Evolutionary conservation across 1,284 basidiomycete species (phyloP).

Genomic region (Rhodotorula sp.): DNA sequence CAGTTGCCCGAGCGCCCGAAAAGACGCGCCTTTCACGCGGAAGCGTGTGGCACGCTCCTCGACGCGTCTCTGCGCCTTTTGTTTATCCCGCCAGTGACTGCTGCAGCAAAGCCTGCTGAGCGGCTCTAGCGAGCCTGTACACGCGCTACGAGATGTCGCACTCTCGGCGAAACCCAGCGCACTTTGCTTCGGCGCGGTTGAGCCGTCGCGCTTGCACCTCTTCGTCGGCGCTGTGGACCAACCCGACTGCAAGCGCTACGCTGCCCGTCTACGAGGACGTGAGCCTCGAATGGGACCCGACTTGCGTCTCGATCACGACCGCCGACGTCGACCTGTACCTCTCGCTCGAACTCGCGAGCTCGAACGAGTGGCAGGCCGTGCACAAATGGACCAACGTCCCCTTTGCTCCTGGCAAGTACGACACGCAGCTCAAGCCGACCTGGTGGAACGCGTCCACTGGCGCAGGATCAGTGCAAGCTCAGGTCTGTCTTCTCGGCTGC

Average conservation of each 20-base stretch:
- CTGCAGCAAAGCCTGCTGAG: too few relatives aligned
- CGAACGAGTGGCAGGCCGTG: constrained; percentile 17
- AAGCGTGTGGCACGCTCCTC: neutral
- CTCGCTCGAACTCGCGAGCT: constrained; percentile 16
- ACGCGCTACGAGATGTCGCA: neutral
- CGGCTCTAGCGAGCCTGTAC: neutral
- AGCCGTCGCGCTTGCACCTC: constrained; percentile 14
- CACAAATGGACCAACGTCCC: constrained; percentile 33
- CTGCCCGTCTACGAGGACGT: constrained; percentile 32
- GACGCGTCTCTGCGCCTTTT: neutral
- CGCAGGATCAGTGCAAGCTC: constrained; percentile 30
- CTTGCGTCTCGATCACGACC: constrained; percentile 14
- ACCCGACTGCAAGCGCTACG: constrained; percentile 12
- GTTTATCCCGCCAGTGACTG: neutral
- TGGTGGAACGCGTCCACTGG: constrained; percentile 41
- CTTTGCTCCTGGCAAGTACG: constrained; percentile 17
- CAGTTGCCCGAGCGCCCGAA: too few relatives aligned
- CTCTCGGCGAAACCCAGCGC: neutral
- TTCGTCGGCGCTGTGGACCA: constrained; percentile 23
- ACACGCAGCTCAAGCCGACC: constrained; percentile 32
- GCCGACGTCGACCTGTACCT: constrained; percentile 36
- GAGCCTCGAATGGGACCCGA: constrained; percentile 26
- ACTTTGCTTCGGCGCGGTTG: neutral
- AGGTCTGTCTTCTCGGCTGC: constrained; percentile 19
- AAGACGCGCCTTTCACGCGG: neutral